Evolutionary conservation across 1,139 yeast species (phyloP).

Genomic region (Taiozyma sp.): DNA sequence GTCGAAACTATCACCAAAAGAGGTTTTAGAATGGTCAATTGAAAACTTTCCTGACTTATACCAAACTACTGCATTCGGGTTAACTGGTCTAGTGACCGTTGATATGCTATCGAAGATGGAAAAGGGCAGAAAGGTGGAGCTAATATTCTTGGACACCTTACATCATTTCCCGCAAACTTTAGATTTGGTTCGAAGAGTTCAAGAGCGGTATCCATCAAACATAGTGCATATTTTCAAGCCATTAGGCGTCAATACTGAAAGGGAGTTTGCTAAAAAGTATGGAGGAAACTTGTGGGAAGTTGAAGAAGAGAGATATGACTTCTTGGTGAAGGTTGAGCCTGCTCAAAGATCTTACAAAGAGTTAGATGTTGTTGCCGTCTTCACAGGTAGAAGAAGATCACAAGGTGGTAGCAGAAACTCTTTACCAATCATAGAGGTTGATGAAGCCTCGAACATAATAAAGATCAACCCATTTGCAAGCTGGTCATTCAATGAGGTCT

Average conservation of each 20-base stretch:
- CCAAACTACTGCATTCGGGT: constrained; percentile 95
- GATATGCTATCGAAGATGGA: constrained; percentile 71
- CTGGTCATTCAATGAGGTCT: constrained; percentile 77
- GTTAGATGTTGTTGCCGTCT: constrained; percentile 69
- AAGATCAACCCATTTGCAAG: constrained; percentile 87
- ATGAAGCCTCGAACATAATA: constrained; percentile 60
- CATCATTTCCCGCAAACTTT: constrained; percentile 93
- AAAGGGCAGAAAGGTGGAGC: constrained; percentile 49
- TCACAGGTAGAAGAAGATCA: constrained; percentile 87
- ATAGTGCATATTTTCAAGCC: constrained; percentile 54
- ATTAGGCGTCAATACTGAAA: constrained; percentile 44
- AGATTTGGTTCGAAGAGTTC: constrained; percentile 61
- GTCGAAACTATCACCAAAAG: constrained; percentile 54
- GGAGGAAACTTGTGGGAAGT: constrained; percentile 84
- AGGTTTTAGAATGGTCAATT: constrained; percentile 78
- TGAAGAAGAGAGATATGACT: constrained; percentile 81
- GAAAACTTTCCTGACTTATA: constrained; percentile 74
- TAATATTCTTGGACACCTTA: constrained; percentile 85
- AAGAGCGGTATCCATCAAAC: constrained; percentile 46
- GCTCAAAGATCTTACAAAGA: constrained; percentile 78
- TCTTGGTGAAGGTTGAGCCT: constrained; percentile 88
- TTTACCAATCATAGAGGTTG: constrained; percentile 76
- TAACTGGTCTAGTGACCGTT: constrained; percentile 84
- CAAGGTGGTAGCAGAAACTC: constrained; percentile 84
- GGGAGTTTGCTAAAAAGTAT: constrained; percentile 60